Percentiles rank a stretch among this genome's conserved stretches.
Evolutionary conservation across 805 yeast species (phyloP).

Genomic region (Schwanniomyces vanrijiae): DNA sequence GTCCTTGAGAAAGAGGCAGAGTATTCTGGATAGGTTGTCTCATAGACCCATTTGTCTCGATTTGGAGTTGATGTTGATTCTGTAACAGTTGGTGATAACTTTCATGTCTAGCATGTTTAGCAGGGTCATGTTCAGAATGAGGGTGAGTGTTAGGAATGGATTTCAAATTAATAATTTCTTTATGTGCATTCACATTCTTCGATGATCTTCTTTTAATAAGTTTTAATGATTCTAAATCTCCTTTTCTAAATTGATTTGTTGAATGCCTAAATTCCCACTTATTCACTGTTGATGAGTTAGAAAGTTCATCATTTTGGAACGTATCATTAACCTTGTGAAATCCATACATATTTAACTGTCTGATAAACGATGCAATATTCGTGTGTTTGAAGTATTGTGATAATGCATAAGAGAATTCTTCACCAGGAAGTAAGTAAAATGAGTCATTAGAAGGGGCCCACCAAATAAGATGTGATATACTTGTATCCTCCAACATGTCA

Average conservation of each 20-base stretch:
- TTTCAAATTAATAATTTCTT: conserved; percentile 38
- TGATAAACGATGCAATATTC: conserved; percentile 42
- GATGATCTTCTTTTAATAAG: conserved; percentile 75
- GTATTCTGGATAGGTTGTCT: background rate
- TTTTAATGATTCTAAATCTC: conserved; percentile 72
- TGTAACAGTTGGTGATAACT: conserved; percentile 5
- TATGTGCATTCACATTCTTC: conserved; percentile 35
- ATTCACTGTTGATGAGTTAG: conserved; percentile 1
- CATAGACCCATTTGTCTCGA: background rate
- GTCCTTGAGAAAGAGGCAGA: conserved; percentile 1
- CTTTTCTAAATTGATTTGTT: conserved; percentile 74
- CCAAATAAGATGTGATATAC: conserved; percentile 75
- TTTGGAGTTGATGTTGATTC: conserved; percentile 12
- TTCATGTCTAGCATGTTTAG: background rate
- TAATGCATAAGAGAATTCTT: conserved; percentile 78
- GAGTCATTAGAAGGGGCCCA: conserved; percentile 76
- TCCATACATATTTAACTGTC: conserved; percentile 47
- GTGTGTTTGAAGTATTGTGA: conserved; percentile 52
- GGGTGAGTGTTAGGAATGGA: conserved; percentile 19
- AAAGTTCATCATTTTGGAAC: conserved; percentile 25
- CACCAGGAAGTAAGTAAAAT: conserved; percentile 80
- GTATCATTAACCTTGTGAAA: conserved; percentile 45
- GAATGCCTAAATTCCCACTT: conserved; percentile 90
- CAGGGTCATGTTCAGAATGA: background rate
- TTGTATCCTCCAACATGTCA: conserved; percentile 82